These are phyloP conservation scores for Pythium phragmitis DNA, from an alignment of 352 stramenopile species.

Conservation along the genomic window DNA sequence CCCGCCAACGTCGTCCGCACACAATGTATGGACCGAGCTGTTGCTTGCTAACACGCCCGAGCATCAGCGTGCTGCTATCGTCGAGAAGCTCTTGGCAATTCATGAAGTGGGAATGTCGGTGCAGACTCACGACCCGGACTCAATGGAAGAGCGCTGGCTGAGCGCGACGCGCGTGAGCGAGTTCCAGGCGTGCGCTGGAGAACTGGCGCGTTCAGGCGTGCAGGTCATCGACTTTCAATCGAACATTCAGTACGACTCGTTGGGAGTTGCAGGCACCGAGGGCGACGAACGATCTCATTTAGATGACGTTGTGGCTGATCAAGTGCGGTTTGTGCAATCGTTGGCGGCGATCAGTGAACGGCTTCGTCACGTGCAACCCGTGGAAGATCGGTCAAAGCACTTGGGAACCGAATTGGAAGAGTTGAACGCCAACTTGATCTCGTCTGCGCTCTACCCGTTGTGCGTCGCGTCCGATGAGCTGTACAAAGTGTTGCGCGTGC, in stretches of 20 bases:
- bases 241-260: constrained; percentile 66
- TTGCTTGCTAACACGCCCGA: constrained; percentile 58
- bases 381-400: constrained; percentile 46
- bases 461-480: constrained; percentile 71
- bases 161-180: constrained; percentile 46
- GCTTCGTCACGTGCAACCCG: constrained; percentile 60
- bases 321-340: constrained; percentile 76
- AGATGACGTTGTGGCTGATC: constrained; percentile 65
- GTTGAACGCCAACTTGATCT: constrained; percentile 54
- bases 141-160: constrained; percentile 59
- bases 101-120: constrained; percentile 40
- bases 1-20: constrained; percentile 26
- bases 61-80: constrained; percentile 50
- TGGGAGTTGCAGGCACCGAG: constrained; percentile 32
- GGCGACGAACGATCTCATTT: constrained; percentile 28
- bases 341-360: constrained; percentile 69
- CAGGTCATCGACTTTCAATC: constrained; percentile 72
- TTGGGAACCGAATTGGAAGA: constrained; percentile 48
- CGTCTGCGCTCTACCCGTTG: constrained; percentile 67
- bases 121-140: constrained; percentile 47
- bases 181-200: constrained; percentile 49
- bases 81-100: constrained; percentile 39
- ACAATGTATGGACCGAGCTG: constrained; percentile 59
- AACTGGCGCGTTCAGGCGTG: constrained; percentile 43
- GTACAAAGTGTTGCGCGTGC: constrained; percentile 71